Base-by-base conservation (phyloP, 2,329 filamentous ascomycete genomes). In the Cercospora sp. region DNA sequence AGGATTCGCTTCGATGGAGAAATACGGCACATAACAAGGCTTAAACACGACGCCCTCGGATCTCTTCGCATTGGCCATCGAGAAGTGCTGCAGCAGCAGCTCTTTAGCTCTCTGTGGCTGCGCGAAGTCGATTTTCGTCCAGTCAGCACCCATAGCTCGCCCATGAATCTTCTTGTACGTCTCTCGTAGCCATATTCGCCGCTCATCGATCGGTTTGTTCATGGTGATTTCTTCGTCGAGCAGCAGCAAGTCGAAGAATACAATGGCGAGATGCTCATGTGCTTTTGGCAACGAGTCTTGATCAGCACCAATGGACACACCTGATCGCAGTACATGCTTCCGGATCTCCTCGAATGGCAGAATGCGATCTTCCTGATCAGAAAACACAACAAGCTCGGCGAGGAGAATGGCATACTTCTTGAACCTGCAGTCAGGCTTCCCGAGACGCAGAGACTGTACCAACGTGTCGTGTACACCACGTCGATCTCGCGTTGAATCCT, bases 31-130 rank as follows among this genome's bases (percentile, higher is more conserved):
- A 68, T 93, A 89, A 63, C 82, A 83, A 0, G 90, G 88, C 78
- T 97, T 97, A 60, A 97, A 78, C 0, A 97, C 89, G 16, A 95
- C 83, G 0, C 94, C 94, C 80, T 97, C 94, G 75, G 88, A 89
- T 31, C 88, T 84, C 33, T 85, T 80, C 13, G 85, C 81, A 65
- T 95, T 90, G 30, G 87, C 88, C 59, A 83, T 83, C 1, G 90
- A 88, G 76, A 97, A 94, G 1, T 85, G 84, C 4, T 86, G 81
- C 36, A 88, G 84, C 5, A 96, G 81, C 60, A 82, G 81, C 0
- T 83, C 83, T 10, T 83, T 82, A 1, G 87, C 88, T 16, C 23
- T 42, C 8, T 57, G 57, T 2, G 75, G 75, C 5, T 81, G 81
- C 6, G 82, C 81, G 75, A 94, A 93, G 73, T 93, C 87, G 18